Evolutionary conservation across 2,329 filamentous ascomycete genomes (phyloP), one percentile per base, ranked within the genome.

Genomic region (Epichloe baconii): DNA sequence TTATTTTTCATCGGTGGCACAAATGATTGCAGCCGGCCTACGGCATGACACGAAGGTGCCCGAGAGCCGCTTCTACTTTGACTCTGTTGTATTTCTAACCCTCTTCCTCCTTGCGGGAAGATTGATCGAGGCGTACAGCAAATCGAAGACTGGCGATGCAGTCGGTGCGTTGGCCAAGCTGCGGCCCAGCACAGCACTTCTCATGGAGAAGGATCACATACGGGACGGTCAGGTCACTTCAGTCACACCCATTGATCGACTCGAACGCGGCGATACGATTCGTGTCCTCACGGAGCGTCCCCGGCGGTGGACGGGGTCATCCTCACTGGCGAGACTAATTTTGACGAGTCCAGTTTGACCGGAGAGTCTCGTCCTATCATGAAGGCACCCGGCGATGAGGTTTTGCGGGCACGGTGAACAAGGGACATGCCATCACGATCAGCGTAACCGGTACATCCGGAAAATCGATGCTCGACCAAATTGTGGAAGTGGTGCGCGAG

Each of bases 301-400:
- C 91, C 91, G 0, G 86, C 91, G 0, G 88, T 85, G 5, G 91
- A 96, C 62, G 90, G 90, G 7, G 66, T 75, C 53, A 58, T 95
- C 55, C 69, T 80, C 54, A 65, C 76, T 54, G 82, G 79, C 3
- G 74, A 80, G 47, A 80, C 79, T 44, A 76, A 72, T 47, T 95
- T 96, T 60, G 88, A 96, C 61, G 91, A 97, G 65, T 90, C 88
- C 11, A 94, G 88, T 54, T 73, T 97, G 54, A 96, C 91, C 2
- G 86, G 86, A 49, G 86, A 90, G 66, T 85, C 85, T 14, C 75
- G 77, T 6, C 77, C 77, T 0, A 78, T 89, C 51, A 75, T 74
- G 59, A 90, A 90, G 67, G 55, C 48, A 0, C 58, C 69, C 2
- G 82, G 80, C 3, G 85, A 88, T 53, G 69, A 72, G 15, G 80